A percentile compares a stretch with the other conserved stretches of the same genome.
These are phyloP conservation scores for Pleurotus ostreatus DNA, from an alignment of 768 basidiomycete genomes.

Conservation along the genomic window DNA sequence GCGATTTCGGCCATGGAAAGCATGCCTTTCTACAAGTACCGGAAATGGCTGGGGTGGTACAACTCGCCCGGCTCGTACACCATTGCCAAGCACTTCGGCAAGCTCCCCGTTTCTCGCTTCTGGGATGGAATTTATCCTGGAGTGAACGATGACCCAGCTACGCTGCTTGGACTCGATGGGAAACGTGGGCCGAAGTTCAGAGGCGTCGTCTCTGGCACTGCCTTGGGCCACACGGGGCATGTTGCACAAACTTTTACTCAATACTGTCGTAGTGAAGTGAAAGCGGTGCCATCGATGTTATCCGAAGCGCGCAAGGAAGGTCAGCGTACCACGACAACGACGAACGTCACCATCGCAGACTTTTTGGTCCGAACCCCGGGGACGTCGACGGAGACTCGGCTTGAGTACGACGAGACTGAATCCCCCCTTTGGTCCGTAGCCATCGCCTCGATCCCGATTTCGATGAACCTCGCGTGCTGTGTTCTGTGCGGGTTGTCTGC, in stretches of 20 bases:
- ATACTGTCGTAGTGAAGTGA: constrained; percentile 10
- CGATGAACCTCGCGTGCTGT: neutral
- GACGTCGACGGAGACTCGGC: neutral
- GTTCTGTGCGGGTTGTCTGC: constrained; percentile 18
- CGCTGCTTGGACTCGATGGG: constrained; percentile 22
- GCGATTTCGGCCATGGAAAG: constrained; percentile 29
- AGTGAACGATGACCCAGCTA: constrained; percentile 23
- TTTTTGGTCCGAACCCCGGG: constrained; percentile 1
- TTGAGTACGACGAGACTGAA: neutral
- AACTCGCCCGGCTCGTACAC: constrained; percentile 28
- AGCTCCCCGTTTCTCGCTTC: constrained; percentile 26
- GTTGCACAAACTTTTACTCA: constrained; percentile 22
- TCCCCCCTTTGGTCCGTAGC: neutral
- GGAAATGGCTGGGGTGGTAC: constrained; percentile 33
- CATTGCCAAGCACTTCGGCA: constrained; percentile 26
- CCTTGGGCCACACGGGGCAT: constrained; percentile 23
- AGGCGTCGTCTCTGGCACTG: constrained; percentile 22
- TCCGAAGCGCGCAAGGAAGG: neutral
- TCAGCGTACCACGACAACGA: neutral
- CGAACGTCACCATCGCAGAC: constrained; percentile 17
- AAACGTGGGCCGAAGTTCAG: constrained; percentile 21
- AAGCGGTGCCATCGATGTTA: neutral
- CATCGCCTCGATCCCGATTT: neutral
- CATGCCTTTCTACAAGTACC: constrained; percentile 26
- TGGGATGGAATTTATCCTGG: constrained; percentile 32